Percentiles rank a stretch among this genome's conserved stretches.
Evolutionary conservation across 257 asterid species (phyloP).

Genomic region (Echium plantagineum): DNA sequence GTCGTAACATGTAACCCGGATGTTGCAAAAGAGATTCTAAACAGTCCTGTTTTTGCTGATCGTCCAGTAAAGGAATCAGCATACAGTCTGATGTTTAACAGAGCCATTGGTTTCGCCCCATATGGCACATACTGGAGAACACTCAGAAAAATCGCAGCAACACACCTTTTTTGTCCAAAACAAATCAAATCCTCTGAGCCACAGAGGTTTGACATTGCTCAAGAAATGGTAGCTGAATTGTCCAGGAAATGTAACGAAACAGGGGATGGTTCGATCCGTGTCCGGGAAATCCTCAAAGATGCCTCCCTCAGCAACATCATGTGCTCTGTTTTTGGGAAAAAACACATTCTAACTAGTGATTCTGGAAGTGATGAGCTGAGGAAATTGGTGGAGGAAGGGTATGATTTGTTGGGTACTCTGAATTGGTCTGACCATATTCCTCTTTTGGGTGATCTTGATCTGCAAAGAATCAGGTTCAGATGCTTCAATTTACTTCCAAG

Average conservation of each 20-base stretch:
- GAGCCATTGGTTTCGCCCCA: conserved; percentile 82
- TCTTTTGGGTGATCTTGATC: conserved; percentile 46
- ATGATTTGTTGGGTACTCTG: conserved; percentile 38
- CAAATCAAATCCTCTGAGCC: conserved; percentile 39
- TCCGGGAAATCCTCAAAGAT: conserved; percentile 41
- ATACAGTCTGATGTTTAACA: conserved; percentile 55
- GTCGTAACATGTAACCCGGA: conserved; percentile 52
- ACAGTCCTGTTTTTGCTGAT: conserved; percentile 41
- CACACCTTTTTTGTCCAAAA: conserved; percentile 58
- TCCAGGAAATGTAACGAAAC: not conserved
- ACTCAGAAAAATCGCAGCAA: conserved; percentile 45
- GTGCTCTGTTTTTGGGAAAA: conserved; percentile 55
- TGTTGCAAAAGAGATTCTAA: conserved; percentile 49
- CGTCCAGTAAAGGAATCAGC: conserved; percentile 74
- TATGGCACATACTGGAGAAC: conserved; percentile 71
- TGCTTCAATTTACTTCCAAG: conserved; percentile 56
- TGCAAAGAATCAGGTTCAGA: conserved; percentile 45
- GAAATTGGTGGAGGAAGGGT: conserved; percentile 60
- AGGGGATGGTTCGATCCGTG: conserved; percentile 14
- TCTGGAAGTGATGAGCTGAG: conserved; percentile 30
- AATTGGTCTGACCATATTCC: conserved; percentile 81
- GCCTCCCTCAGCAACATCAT: conserved; percentile 77
- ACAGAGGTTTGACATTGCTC: conserved; percentile 38
- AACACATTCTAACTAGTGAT: conserved; percentile 25
- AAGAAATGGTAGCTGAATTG: conserved; percentile 26